Percentiles rank a stretch among this genome's conserved stretches.
Evolutionary conservation across 1,139 yeast species (phyloP).

Genomic region (Sugiyamaella paludigena): DNA sequence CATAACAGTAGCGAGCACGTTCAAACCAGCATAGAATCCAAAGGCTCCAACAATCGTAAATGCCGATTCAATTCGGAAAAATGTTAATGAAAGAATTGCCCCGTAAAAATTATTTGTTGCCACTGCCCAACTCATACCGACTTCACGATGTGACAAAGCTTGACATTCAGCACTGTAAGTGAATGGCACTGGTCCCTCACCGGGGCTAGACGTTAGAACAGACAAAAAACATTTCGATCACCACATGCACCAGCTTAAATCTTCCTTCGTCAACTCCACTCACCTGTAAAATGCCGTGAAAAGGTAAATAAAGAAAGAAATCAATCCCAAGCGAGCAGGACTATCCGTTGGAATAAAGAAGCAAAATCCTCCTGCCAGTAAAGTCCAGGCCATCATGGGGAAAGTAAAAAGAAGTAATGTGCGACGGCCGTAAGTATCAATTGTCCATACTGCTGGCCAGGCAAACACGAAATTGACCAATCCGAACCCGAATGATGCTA

Average conservation of each 20-base stretch:
- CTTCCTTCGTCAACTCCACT: no score
- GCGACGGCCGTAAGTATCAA: conserved; percentile 77
- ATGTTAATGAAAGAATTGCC: conserved; percentile 61
- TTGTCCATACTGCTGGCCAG: conserved; percentile 76
- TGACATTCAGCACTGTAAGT: conserved; percentile 74
- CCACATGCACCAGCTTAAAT: no score
- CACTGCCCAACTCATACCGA: conserved; percentile 71
- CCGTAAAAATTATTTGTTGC: conserved; percentile 78
- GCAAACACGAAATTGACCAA: conserved; percentile 77
- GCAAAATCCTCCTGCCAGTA: conserved; percentile 71
- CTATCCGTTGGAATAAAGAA: conserved; percentile 55
- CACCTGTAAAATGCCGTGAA: conserved; percentile 61
- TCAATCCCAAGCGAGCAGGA: conserved; percentile 55
- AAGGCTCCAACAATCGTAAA: conserved; percentile 25
- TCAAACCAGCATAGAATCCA: conserved; percentile 26
- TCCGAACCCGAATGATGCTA: conserved; percentile 87
- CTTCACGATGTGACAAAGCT: conserved; percentile 68
- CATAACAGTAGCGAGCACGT: conserved; percentile 22
- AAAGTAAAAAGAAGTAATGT: conserved; percentile 65
- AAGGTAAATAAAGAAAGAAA: conserved; percentile 54
- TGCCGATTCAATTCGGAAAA: conserved; percentile 23
- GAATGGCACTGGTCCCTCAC: conserved; percentile 78
- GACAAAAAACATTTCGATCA: no score
- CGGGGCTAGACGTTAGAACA: no score
- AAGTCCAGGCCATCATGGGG: conserved; percentile 72